Base-by-base conservation (phyloP, 2,329 filamentous ascomycete species). In the Pleomassaria siparia region DNA sequence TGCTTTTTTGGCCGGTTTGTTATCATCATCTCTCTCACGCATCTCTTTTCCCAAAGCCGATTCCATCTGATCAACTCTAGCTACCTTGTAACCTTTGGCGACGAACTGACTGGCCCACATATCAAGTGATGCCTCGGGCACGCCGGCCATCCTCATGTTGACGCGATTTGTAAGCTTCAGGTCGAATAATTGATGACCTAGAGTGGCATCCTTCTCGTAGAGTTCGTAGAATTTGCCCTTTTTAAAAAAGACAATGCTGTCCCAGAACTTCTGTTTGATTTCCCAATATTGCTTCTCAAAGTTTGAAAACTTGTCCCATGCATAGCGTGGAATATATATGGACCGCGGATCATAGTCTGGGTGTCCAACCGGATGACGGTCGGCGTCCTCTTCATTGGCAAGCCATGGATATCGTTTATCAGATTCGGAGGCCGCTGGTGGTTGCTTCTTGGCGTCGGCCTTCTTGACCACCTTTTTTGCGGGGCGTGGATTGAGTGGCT, bases 261-360 rank as follows among this genome's bases (percentile, higher is more conserved):
- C 91, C 88, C 89, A 97, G 56, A 95, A 89, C 60, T 96, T 96
- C 70, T 91, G 88, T 75, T 99, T 99, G 71, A 99, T 97, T 63
- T 95, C 90, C 94, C 94, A 99, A 70, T 99, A 99, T 67, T 99
- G 94, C 70, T 91, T 95, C 72, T 99, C 94, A 56, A 99, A 99
- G 0, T 92, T 83, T 0, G 91, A 95, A 67, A 99, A 96, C 21
- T 88, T 86, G 24, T 75, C 74, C 85, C 86, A 95, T 0, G 90
- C 89, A 26, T 78, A 66, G 0, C 89, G 88, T 0, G 94, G 94
- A 26, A 99, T 87, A 69, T 86, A 96, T n/a, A 99, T 80, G 0
- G 91, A 95, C 16, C 89, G 82, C 8, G 90, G 89, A 61, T 99
- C 91, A 60, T 92, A 96, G 47, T 99, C 92, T 0, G 91, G 87